A percentile compares a stretch with the other conserved stretches of the same genome.
Conservation (phyloP, 495 filamentous ascomycete species). For the Talaromyces borbonicus region DNA sequence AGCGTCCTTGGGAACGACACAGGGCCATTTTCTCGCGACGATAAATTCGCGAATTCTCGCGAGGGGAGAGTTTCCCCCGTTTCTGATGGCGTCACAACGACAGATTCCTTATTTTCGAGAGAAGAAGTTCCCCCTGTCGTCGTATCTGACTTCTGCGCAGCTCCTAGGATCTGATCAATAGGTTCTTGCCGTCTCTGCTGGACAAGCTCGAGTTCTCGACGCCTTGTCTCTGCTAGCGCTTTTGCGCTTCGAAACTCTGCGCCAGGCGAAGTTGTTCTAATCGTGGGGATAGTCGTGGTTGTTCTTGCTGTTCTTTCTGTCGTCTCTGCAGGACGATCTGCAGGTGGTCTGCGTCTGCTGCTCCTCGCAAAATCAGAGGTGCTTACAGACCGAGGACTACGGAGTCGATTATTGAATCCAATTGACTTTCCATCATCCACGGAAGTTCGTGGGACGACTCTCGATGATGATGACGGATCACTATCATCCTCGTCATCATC, state of each 20-base stretch:
- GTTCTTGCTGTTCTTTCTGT: too few relatives aligned
- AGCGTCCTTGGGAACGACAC: constrained; percentile 14
- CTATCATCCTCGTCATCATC: not conserved
- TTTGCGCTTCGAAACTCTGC: constrained; percentile 34
- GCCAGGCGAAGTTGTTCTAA: constrained; percentile 36
- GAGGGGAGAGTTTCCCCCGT: too few relatives aligned
- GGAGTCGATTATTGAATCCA: constrained; percentile 13
- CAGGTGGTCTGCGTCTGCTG: constrained; percentile 6
- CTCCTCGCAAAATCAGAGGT: constrained; percentile 20
- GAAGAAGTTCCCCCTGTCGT: not conserved
- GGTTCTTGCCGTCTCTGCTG: constrained; percentile 1
- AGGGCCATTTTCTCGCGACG: too few relatives aligned
- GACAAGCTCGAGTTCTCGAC: constrained; percentile 17
- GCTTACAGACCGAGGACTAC: constrained; percentile 34
- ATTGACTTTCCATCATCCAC: too few relatives aligned
- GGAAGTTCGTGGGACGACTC: constrained; percentile 16
- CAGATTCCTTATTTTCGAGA: not conserved
- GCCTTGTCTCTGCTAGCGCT: constrained; percentile 20
- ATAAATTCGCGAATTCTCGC: too few relatives aligned
- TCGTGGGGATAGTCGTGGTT: constrained; percentile 29
- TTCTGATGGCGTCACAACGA: too few relatives aligned
- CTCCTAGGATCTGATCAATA: not conserved
- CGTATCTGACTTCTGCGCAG: not conserved
- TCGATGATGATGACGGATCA: constrained; percentile 13
- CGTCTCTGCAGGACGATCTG: not conserved